Conservation (phyloP, 2,329 filamentous ascomycete genomes). For the Fusarium camptoceras region DNA sequence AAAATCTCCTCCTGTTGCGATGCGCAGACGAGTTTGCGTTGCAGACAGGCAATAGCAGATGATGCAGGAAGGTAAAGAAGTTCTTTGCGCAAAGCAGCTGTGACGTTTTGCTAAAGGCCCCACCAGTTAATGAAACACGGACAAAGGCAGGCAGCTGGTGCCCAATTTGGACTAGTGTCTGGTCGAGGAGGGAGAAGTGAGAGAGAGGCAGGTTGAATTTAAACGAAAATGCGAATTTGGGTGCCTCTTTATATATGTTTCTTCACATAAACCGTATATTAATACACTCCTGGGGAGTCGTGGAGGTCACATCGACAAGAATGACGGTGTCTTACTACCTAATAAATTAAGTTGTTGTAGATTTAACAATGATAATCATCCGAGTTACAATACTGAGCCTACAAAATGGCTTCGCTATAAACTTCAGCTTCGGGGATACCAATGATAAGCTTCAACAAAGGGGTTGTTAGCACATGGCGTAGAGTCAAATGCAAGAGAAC, state of each 20-base stretch:
- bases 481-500: neutral
- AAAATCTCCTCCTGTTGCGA: slow-evolving; percentile 6
- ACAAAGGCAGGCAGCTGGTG: slow-evolving; percentile 36
- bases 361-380: neutral
- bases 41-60: slow-evolving; percentile 3
- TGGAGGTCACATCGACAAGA: neutral
- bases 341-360: neutral
- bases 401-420: neutral
- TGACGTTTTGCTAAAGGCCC: slow-evolving; percentile 44
- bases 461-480: neutral
- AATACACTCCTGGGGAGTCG: neutral
- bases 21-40: slow-evolving; percentile 8
- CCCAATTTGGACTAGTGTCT: slow-evolving; percentile 30
- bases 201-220: neutral
- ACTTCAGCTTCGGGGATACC: neutral
- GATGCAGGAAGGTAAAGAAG: slow-evolving; percentile 30
- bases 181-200: neutral
- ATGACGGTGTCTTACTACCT: neutral
- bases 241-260: neutral
- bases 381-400: neutral
- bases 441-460: neutral
- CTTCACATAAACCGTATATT: neutral
- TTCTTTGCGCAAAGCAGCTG: slow-evolving; percentile 30
- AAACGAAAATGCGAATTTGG: neutral
- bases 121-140: slow-evolving; percentile 27